Base-by-base conservation (phyloP, 1,284 basidiomycete species). In the Trichosporon faecale region DNA sequence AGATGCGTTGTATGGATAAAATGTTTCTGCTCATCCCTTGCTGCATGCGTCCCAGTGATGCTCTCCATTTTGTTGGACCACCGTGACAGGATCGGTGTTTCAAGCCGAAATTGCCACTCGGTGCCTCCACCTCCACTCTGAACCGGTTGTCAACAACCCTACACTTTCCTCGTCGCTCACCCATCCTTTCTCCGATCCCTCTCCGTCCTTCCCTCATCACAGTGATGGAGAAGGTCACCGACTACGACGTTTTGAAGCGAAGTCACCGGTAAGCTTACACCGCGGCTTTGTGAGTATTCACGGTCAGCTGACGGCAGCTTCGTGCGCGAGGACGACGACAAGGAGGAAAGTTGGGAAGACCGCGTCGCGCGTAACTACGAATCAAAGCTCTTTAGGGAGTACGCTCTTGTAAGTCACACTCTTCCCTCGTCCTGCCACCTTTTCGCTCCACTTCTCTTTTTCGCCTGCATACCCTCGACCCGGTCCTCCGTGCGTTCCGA, bases 331-430 rank as follows among this genome's bases (percentile, higher is more conserved):
- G 89, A 89, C 35, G 84, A 86, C 23, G 84, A 86, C 25, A 77
- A 84, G 1, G 66, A 66, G 3, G 73, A 72, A 29, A 85, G 87
- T 0, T 94, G 92, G 91, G 89, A 93, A 76, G 91, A 93, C 65
- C 86, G 89, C 73, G 86, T 96, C 9, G 94, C 94, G 0, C 86
- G 88, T 72, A 94, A 94, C 76, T 97, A 95, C 84, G 95, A 96
- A 77, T 85, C 87, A 16, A 91, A 85, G 75, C 87, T 97, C 6
- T 96, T 93, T 80, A 90, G 92, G 72, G 94, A 98, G 83, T 96
- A 91, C 78, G 94, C 93, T 0, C 86, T 97, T 61, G 82, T 83
- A 66, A 65, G 79, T 73, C 2, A 23, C 2, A 27, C 2, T 18
- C 31, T n/a, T 29, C 12, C 16, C 27, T 60, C 1, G 4, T 11